Conservation (phyloP, 306 rosid species). For the Quercus bicolor region DNA sequence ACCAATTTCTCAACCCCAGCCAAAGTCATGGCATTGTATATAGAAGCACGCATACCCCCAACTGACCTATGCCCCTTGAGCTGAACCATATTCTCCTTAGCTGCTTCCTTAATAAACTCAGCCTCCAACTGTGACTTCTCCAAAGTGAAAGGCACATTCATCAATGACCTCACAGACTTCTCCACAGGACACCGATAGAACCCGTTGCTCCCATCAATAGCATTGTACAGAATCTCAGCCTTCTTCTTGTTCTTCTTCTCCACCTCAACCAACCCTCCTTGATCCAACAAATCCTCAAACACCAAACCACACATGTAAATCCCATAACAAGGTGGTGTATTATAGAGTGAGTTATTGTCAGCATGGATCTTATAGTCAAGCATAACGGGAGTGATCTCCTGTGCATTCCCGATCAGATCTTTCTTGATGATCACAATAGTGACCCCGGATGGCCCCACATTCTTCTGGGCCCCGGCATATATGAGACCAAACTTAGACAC, state of each 20-base stretch:
- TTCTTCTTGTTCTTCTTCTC: constrained; percentile 86
- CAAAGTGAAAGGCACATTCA: constrained; percentile 94
- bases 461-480: constrained; percentile 96
- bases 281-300: constrained; percentile 81
- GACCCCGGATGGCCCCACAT: constrained; percentile 96
- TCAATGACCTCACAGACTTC: constrained; percentile 80
- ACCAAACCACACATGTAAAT: constrained; percentile 95
- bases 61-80: constrained; percentile 96
- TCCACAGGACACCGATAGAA: constrained; percentile 84
- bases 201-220: constrained; percentile 77
- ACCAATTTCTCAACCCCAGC: constrained; percentile 95
- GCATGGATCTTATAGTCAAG: constrained; percentile 84
- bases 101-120: constrained; percentile 91
- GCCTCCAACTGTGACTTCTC: constrained; percentile 84
- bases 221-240: constrained; percentile 62
- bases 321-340: constrained; percentile 89
- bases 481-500: constrained; percentile 77
- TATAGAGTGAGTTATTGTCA: constrained; percentile 80
- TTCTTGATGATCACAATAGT: constrained; percentile 77
- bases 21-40: constrained; percentile 95
- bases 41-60: constrained; percentile 97
- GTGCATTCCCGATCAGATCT: constrained; percentile 83
- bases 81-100: constrained; percentile 85
- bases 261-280: constrained; percentile 82
- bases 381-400: constrained; percentile 75